Evolutionary conservation across 768 basidiomycete species (phyloP).

Genomic region (Suillus tomentosus): DNA sequence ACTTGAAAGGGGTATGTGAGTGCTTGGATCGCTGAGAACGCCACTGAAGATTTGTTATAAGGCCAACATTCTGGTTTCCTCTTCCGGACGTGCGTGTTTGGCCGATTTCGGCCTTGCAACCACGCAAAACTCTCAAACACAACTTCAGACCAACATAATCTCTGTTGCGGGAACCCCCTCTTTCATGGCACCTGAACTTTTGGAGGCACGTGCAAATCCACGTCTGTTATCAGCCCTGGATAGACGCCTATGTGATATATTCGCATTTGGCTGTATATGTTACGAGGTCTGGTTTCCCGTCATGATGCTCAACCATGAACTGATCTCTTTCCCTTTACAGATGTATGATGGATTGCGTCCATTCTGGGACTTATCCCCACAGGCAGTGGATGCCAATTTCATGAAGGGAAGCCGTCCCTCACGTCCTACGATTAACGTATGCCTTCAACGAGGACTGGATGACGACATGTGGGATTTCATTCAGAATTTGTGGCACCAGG

Average conservation of each 20-base stretch:
- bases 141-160: conserved; percentile 18
- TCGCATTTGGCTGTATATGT: conserved; percentile 35
- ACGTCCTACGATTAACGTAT: conserved; percentile 20
- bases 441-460: conserved; percentile 26
- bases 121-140: conserved; percentile 19
- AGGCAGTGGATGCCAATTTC: conserved; percentile 20
- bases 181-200: conserved; percentile 33
- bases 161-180: conserved; percentile 25
- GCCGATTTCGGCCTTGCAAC: conserved; percentile 35
- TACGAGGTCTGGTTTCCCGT: conserved; percentile 31
- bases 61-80: conserved; percentile 32
- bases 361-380: conserved; percentile 23
- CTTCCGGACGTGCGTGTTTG: conserved; percentile 30
- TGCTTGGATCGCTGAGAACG: background rate
- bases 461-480: conserved; percentile 35
- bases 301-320: background rate
- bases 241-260: conserved; percentile 35
- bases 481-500: conserved; percentile 28
- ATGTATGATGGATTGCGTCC: conserved; percentile 31
- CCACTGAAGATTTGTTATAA: conserved; percentile 4
- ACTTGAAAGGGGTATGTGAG: conserved; percentile 43
- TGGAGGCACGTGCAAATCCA: conserved; percentile 13
- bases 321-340: conserved; percentile 17
- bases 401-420: conserved; percentile 20
- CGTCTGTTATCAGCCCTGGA: conserved; percentile 20